phyloP scores from a whole-genome alignment of 2,329 filamentous ascomycete genomes.

The Graphium sp. region DNA sequence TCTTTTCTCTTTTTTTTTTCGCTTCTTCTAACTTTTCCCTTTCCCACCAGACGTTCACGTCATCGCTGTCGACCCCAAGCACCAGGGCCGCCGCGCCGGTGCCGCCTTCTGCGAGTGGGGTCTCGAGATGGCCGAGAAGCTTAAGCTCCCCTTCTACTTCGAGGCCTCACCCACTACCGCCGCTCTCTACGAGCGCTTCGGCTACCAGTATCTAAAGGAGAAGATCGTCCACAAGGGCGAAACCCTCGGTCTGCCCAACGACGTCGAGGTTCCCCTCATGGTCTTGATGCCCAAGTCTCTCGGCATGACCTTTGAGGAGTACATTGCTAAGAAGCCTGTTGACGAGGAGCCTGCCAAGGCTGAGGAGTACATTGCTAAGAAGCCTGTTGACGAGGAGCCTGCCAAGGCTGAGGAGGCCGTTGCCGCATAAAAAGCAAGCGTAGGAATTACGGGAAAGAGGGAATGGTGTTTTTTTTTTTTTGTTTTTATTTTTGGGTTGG shows the following conservation, averaged over 20 bases:
- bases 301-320: conserved; percentile 16
- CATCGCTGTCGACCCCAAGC: conserved; percentile 23
- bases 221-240: conserved; percentile 19
- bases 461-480: conserved; percentile 1
- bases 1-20: conserved; percentile 10
- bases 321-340: no score
- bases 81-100: conserved; percentile 24
- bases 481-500: conserved; percentile 1
- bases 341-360: neutral
- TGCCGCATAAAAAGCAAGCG: neutral
- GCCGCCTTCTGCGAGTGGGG: conserved; percentile 22
- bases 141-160: conserved; percentile 24
- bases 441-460: neutral
- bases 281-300: conserved; percentile 19
- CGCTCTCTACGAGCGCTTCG: conserved; percentile 25
- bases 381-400: no score
- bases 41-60: conserved; percentile 15
- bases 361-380: no score
- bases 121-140: conserved; percentile 16
- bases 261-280: conserved; percentile 22
- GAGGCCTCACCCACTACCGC: conserved; percentile 24
- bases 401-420: no score
- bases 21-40: conserved; percentile 6
- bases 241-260: conserved; percentile 15
- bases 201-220: conserved; percentile 21